Conservation (phyloP, 352 stramenopile species). For the Phytophthora pini region DNA sequence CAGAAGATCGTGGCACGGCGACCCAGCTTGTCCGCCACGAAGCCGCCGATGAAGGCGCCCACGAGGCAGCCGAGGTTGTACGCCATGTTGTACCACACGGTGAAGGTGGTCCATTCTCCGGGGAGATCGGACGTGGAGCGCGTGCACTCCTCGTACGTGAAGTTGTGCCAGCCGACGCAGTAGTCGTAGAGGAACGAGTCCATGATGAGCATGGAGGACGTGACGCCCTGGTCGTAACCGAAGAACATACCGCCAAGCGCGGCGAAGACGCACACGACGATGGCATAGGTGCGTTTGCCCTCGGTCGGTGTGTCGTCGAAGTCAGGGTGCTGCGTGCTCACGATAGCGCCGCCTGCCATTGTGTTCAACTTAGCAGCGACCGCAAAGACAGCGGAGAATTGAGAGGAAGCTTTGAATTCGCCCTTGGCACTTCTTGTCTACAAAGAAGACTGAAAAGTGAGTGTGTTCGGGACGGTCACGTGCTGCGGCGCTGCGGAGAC, state of each 20-base stretch:
- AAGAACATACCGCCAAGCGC: conserved; percentile 38
- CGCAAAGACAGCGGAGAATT: neutral
- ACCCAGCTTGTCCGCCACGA: conserved; percentile 38
- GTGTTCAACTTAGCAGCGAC: neutral
- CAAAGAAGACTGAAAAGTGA: conserved; percentile 15
- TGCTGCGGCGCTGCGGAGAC: too few species aligned
- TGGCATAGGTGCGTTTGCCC: conserved; percentile 44
- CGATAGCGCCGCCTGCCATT: conserved; percentile 19
- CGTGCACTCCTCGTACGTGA: conserved; percentile 33
- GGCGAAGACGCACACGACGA: conserved; percentile 39
- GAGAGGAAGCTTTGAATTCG: neutral
- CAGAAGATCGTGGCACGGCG: conserved; percentile 42
- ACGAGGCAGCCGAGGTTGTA: conserved; percentile 36
- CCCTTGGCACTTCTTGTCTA: neutral
- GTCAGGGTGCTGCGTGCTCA: conserved; percentile 14
- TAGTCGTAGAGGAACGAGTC: conserved; percentile 54
- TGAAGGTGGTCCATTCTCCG: conserved; percentile 39
- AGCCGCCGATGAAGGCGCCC: conserved; percentile 26
- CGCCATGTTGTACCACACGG: conserved; percentile 35
- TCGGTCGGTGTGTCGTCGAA: conserved; percentile 35
- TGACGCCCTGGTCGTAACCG: conserved; percentile 46
- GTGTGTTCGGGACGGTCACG: neutral
- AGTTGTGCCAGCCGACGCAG: conserved; percentile 42
- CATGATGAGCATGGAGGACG: conserved; percentile 45
- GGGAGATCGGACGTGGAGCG: conserved; percentile 27